Evolutionary conservation across 2,329 filamentous ascomycete species (phyloP), one percentile per base, ranked within the genome.

Genomic region (Neoarthrinium moseri): DNA sequence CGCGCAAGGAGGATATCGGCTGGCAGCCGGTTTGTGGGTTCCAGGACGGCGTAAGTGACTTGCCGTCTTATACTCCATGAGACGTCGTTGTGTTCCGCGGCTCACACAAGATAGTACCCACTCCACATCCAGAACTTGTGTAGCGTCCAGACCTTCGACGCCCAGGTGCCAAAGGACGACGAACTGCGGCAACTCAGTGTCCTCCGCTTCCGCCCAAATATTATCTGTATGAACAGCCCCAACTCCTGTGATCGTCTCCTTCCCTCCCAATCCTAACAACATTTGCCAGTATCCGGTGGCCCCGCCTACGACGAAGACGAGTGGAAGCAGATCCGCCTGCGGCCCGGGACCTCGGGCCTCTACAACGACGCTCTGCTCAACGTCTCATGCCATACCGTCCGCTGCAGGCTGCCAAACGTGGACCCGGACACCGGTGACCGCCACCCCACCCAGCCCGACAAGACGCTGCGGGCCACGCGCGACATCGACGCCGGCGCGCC

Each of bases 391-490:
- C 78, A 84, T 23, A 87, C 84, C 1, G 80, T 83, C 1, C 75
- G 86, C 45, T 89, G 86, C 67, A 86, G 83, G 55, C 63, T 90
- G 54, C 85, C 85, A 17, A 89, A 89, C 54, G 82, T 88, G 2
- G 75, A 89, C 60, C 84, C 77, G 1, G 69, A 70, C 15, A 82
- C 71, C 5, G 86, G 78, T n/a, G 58, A 74, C 30, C 73, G 74
- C 18, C 79, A 85, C 57, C 58, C 61, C 18, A 60, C 65, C 23
- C 76, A 86, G 63, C 81, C 84, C 0, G 78, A 83, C 56, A 70
- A 66, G 43, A 79, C 83, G 0, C 66, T 87, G 48, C 69, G 80
- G 26, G 74, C 74, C 49, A 75, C 77, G 52, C 74, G 84, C 11
- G 70, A 78, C 8, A 78, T 87, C 20, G 84, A 87, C 58, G 65